Base-by-base conservation (phyloP, 2,329 filamentous ascomycete species). In the Neurospora sp. region DNA sequence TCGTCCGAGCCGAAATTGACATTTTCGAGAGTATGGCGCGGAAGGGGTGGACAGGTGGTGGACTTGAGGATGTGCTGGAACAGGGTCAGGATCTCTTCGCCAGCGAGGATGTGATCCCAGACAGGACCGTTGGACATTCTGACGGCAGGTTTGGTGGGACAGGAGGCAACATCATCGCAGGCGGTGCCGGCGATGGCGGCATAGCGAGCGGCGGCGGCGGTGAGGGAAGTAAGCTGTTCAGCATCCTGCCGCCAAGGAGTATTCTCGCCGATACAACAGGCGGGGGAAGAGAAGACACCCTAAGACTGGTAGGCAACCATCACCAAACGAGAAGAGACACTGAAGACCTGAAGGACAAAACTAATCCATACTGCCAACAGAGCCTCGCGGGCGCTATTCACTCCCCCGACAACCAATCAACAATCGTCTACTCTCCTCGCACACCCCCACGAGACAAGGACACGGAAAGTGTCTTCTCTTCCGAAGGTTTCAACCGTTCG, bases 1-100 rank as follows among this genome's bases (percentile, higher is more conserved):
- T 91, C 11, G 88, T 90, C 12, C 82, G 89, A 19, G 89, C 89
- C 69, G 89, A 91, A 79, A 86, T 91, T 23, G 89, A 91, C 78
- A 91, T 91, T 37, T 90, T 90, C 70, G 89, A 91, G 80, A 83
- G 85, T 33, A 79, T 91, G 33, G 88, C 89, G 23, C 81, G 88
- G 71, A 91, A 91, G 75, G 89, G 89, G 8, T 91, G 88, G 89
- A 85, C 81, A 23, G 89, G 89, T 43, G 89, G 88, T 38, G 89
- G 89, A 0, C 80, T 91, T 37, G 89, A 91, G 71, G 88, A 90
- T 40, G 79, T 91, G 4, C 80, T 91, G 3, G 88, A 91, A 71
- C 87, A 85, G 75, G 89, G 88, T 8, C 82, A 83, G 41, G 89
- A 91, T 75, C 79, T 90, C 19, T 79, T 79, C 43, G 74, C 77